A percentile compares a stretch with the other conserved stretches of the same genome.
Conservation (phyloP, 2,329 filamentous ascomycete genomes). For the Beauveria sp. region DNA sequence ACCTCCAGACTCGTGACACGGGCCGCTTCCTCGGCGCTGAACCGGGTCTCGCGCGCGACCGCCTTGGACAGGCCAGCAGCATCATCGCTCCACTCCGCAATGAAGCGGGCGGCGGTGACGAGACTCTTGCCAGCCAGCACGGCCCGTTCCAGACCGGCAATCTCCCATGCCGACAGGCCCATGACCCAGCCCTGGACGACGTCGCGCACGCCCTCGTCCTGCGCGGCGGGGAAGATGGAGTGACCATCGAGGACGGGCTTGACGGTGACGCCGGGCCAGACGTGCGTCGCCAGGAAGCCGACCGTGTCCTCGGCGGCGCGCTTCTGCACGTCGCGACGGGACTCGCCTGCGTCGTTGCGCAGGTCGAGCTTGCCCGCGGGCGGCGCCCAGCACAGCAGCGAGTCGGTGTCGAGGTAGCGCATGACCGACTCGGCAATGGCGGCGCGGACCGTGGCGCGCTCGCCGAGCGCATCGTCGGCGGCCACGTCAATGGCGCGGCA, state of each 20-base stretch:
- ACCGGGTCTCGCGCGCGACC: slow-evolving; percentile 33
- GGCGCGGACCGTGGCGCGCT: slow-evolving; percentile 48
- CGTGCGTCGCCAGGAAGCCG: slow-evolving; percentile 57
- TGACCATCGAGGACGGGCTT: slow-evolving; percentile 69
- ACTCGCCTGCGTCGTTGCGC: slow-evolving; percentile 42
- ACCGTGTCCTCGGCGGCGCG: slow-evolving; percentile 63
- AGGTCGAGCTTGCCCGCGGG: slow-evolving; percentile 40
- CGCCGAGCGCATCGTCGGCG: slow-evolving; percentile 47
- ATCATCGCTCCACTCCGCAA: slow-evolving; percentile 83
- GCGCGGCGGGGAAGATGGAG: slow-evolving; percentile 66
- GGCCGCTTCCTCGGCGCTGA: slow-evolving; percentile 74
- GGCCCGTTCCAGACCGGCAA: slow-evolving; percentile 79
- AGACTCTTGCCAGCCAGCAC: slow-evolving; percentile 83
- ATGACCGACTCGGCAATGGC: slow-evolving; percentile 62
- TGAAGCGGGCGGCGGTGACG: slow-evolving; percentile 64
- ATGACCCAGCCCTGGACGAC: slow-evolving; percentile 72
- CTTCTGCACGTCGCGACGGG: slow-evolving; percentile 66
- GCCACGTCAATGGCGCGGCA: slow-evolving; percentile 78
- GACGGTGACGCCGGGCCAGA: slow-evolving; percentile 82
- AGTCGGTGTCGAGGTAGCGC: slow-evolving; percentile 87
- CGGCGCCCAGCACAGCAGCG: slow-evolving; percentile 79
- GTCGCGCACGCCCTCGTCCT: slow-evolving; percentile 66
- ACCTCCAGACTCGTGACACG: slow-evolving; percentile 75
- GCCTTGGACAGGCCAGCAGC: slow-evolving; percentile 40
- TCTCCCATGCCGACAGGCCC: slow-evolving; percentile 66